These are phyloP conservation scores for Dioscorea alata DNA, from an alignment of 106 monocot species.

Conservation along the genomic window DNA sequence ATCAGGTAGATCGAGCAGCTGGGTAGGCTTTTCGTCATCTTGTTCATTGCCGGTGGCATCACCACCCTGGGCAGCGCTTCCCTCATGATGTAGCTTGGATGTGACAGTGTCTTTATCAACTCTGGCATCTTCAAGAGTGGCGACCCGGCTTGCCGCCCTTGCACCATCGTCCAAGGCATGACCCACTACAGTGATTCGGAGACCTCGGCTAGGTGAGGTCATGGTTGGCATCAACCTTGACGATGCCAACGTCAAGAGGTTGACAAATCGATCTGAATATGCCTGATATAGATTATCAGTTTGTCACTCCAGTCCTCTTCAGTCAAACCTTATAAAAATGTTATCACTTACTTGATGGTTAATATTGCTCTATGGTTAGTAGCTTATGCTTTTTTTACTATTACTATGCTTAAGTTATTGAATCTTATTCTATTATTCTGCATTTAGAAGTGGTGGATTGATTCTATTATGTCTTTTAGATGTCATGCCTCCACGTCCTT, in stretches of 20 bases:
- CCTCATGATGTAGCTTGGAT: conserved; percentile 53
- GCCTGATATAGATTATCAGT: no score
- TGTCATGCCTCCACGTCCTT: no score
- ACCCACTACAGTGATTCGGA: conserved; percentile 46
- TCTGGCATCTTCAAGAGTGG: no score
- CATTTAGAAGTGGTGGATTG: no score
- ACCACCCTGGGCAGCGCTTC: conserved; percentile 39
- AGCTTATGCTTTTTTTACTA: no score
- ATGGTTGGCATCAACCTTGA: conserved; percentile 49
- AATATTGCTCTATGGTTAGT: no score
- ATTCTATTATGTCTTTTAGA: no score
- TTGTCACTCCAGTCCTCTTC: no score
- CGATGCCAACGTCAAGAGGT: conserved; percentile 47
- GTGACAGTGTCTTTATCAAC: conserved; percentile 43
- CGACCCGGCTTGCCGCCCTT: conserved; percentile 30
- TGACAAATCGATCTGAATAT: conserved; percentile 38
- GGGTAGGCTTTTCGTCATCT: conserved; percentile 33
- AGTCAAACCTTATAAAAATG: no score
- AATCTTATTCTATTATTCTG: no score
- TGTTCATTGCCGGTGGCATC: conserved; percentile 33
- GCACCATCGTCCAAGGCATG: conserved; percentile 42
- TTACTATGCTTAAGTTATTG: no score
- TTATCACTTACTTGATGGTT: no score
- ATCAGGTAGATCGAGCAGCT: conserved; percentile 42
- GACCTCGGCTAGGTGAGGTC: conserved; percentile 37